Evolutionary conservation across 2,329 filamentous ascomycete genomes (phyloP).

Genomic region (Fusarium poae): DNA sequence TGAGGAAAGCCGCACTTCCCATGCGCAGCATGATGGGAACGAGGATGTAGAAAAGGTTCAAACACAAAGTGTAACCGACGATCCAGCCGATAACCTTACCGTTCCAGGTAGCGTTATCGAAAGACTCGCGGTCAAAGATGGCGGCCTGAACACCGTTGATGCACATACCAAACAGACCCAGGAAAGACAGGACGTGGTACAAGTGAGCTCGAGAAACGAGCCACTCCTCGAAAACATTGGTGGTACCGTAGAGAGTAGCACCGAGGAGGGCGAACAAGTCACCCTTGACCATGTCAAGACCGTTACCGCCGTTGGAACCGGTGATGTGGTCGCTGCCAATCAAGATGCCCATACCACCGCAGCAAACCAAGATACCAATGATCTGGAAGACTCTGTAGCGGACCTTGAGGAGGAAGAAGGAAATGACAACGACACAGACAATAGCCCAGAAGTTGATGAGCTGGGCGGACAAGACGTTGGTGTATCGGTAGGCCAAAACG

Average conservation of each 20-base stretch:
- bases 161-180: conserved; percentile 87
- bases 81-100: conserved; percentile 81
- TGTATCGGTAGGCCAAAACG: conserved; percentile 92
- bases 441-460: conserved; percentile 99
- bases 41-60: conserved; percentile 87
- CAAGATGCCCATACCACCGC: conserved; percentile 89
- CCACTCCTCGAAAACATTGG: conserved; percentile 95
- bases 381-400: conserved; percentile 92
- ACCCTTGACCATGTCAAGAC: conserved; percentile 83
- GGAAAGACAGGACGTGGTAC: conserved; percentile 93
- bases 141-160: conserved; percentile 93
- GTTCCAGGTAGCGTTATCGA: conserved; percentile 75
- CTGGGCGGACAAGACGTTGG: conserved; percentile 91
- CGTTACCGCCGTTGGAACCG: conserved; percentile 75
- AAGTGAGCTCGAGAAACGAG: conserved; percentile 87
- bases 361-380: conserved; percentile 87
- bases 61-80: conserved; percentile 86
- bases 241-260: conserved; percentile 90
- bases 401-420: conserved; percentile 84
- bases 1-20: conserved; percentile 93
- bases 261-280: conserved; percentile 92
- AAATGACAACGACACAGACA: conserved; percentile 88
- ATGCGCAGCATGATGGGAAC: conserved; percentile 91
- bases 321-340: conserved; percentile 90
- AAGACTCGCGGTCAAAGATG: conserved; percentile 87